Evolutionary conservation across 345 rosid species (phyloP).

Genomic region (Lagerstroemia speciosa): DNA sequence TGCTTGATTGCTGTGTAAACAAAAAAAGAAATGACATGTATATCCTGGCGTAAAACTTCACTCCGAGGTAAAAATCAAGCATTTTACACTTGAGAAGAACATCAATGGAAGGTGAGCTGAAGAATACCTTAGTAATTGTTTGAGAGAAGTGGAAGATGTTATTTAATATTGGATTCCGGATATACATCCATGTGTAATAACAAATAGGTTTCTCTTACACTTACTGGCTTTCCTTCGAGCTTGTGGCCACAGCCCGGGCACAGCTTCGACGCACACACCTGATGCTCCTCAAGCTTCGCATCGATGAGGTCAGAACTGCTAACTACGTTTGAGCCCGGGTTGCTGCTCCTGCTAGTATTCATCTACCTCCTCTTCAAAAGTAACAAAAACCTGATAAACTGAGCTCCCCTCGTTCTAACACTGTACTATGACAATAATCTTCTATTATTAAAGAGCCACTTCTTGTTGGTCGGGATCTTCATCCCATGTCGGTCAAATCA

Average conservation of each 20-base stretch:
- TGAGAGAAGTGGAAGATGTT: not conserved
- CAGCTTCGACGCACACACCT: slow-evolving; percentile 78
- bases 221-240: slow-evolving; percentile 90
- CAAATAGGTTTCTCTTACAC: slow-evolving; percentile 7
- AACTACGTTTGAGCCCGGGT: slow-evolving; percentile 33
- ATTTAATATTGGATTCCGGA: not conserved
- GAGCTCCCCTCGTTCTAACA: not conserved
- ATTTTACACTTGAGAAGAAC: not conserved
- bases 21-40: not conserved
- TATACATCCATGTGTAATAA: no score
- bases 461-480: not conserved
- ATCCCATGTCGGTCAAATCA: not conserved
- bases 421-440: not conserved
- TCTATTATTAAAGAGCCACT: not conserved
- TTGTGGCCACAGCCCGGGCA: slow-evolving; percentile 95
- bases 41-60: not conserved
- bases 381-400: not conserved
- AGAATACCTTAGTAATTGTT: not conserved
- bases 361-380: not conserved
- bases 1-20: not conserved
- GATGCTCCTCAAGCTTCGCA: slow-evolving; percentile 90
- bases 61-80: not conserved
- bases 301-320: slow-evolving; percentile 48
- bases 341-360: slow-evolving; percentile 15
- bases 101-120: not conserved